Percentiles rank a stretch among this genome's conserved stretches.
phyloP scores from a whole-genome alignment of 352 stramenopile genomes.

The Phytophthora lateralis region DNA sequence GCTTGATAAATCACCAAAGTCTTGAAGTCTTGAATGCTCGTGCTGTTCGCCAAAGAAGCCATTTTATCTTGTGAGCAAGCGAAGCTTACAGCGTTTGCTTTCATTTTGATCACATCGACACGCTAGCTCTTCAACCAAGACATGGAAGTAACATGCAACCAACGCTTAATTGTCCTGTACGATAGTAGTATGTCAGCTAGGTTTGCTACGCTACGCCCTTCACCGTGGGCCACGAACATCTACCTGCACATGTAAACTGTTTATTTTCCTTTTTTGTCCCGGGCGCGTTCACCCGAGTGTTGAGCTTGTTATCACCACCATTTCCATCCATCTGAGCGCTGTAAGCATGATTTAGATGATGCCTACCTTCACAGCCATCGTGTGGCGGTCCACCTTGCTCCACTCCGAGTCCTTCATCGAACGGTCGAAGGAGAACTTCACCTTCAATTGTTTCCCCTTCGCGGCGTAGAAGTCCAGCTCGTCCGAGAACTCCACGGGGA shows the following conservation, averaged over 20 bases:
- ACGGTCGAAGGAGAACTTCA: constrained; percentile 78
- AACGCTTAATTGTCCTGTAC: constrained; percentile 16
- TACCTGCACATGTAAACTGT: constrained; percentile 31
- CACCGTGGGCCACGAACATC: constrained; percentile 3
- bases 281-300: constrained; percentile 9
- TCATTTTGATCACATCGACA: too few species aligned
- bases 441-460: constrained; percentile 66
- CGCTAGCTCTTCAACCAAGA: too few species aligned
- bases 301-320: constrained; percentile 11
- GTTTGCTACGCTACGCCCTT: constrained; percentile 16
- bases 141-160: constrained; percentile 14
- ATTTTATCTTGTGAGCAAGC: background rate
- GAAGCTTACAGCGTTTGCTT: too few species aligned
- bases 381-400: constrained; percentile 73
- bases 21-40: too few species aligned
- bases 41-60: too few species aligned
- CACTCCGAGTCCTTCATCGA: constrained; percentile 62
- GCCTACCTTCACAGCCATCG: constrained; percentile 75
- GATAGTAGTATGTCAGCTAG: constrained; percentile 15
- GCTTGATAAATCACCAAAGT: constrained; percentile 3
- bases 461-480: constrained; percentile 71
- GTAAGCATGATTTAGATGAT: constrained; percentile 58
- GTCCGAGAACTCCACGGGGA: constrained; percentile 71
- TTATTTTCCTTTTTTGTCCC: constrained; percentile 24
- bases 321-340: constrained; percentile 1